Evolutionary conservation across 2,329 filamentous ascomycete genomes (phyloP).

Genomic region (Ophiostoma sp.): DNA sequence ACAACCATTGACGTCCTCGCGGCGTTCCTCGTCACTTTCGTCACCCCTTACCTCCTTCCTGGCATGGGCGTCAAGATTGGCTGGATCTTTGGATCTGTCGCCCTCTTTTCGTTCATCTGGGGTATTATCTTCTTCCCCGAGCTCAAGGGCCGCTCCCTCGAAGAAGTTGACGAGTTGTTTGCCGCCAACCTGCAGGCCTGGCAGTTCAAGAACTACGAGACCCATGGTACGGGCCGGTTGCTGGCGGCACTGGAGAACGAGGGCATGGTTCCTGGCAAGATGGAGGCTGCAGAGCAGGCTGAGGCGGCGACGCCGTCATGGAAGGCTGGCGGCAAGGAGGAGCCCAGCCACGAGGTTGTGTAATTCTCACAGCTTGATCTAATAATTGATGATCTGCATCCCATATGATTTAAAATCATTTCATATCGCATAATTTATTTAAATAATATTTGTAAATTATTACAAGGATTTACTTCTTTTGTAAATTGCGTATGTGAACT

Average conservation of each 20-base stretch:
- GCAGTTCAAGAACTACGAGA: conserved; percentile 26
- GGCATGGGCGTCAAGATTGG: conserved; percentile 27
- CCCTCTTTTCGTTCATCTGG: conserved; percentile 26
- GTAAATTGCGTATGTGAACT: too few species aligned
- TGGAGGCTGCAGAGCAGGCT: not conserved
- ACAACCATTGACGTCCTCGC: conserved; percentile 22
- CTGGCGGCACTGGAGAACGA: conserved; percentile 25
- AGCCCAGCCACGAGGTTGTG: not conserved
- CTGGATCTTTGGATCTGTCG: conserved; percentile 27
- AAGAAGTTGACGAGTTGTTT: conserved; percentile 28
- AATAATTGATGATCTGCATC: too few species aligned
- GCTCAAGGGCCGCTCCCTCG: conserved; percentile 25
- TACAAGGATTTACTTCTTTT: too few species aligned
- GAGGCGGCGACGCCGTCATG: not conserved
- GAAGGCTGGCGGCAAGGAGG: not conserved
- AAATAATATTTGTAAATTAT: too few species aligned
- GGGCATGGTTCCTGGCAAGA: conserved; percentile 13
- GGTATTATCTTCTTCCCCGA: conserved; percentile 26
- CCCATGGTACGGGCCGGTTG: conserved; percentile 24
- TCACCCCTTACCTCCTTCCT: conserved; percentile 26
- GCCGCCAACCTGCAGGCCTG: conserved; percentile 21
- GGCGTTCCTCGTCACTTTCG: conserved; percentile 25
- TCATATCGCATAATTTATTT: too few species aligned
- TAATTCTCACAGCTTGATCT: not conserved
- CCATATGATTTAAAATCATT: too few species aligned